A percentile compares a stretch with the other conserved stretches of the same genome.
Conservation (phyloP, 495 filamentous ascomycete genomes). For the Darksidea phi region DNA sequence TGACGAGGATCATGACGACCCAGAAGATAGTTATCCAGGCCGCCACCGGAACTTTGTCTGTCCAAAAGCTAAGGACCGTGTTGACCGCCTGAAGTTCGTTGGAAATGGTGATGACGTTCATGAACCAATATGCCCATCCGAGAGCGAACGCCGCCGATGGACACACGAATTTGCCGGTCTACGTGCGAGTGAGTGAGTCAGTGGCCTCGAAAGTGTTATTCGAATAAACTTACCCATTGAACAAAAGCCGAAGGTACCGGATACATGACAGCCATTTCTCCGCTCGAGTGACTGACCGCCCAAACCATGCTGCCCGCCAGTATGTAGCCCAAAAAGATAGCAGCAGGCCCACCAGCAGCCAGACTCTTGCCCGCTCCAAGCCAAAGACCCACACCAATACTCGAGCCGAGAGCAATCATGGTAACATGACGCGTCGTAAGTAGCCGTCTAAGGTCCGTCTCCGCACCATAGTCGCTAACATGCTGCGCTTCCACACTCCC, state of each 20-base stretch:
- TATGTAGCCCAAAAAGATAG: conserved; percentile 35
- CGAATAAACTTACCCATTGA: conserved; percentile 28
- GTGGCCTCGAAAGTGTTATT: background rate
- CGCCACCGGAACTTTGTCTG: conserved; percentile 28
- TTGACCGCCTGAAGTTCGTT: conserved; percentile 35
- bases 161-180: conserved; percentile 36
- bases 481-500: background rate
- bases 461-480: conserved; percentile 32
- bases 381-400: conserved; percentile 39
- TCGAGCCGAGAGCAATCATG: conserved; percentile 38
- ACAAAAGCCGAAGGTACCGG: conserved; percentile 35
- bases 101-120: conserved; percentile 34
- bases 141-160: conserved; percentile 37
- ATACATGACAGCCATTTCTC: conserved; percentile 39
- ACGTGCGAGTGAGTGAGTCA: background rate
- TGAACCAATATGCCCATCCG: conserved; percentile 39
- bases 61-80: conserved; percentile 37
- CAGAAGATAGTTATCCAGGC: conserved; percentile 37
- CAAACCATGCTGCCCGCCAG: conserved; percentile 35
- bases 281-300: conserved; percentile 34
- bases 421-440: conserved; percentile 35
- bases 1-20: conserved; percentile 31
- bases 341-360: conserved; percentile 27
- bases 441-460: conserved; percentile 23
- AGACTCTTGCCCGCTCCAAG: conserved; percentile 35